Evolutionary conservation across 352 stramenopile species (phyloP).

Genomic region (Globisporangium alternatum): DNA sequence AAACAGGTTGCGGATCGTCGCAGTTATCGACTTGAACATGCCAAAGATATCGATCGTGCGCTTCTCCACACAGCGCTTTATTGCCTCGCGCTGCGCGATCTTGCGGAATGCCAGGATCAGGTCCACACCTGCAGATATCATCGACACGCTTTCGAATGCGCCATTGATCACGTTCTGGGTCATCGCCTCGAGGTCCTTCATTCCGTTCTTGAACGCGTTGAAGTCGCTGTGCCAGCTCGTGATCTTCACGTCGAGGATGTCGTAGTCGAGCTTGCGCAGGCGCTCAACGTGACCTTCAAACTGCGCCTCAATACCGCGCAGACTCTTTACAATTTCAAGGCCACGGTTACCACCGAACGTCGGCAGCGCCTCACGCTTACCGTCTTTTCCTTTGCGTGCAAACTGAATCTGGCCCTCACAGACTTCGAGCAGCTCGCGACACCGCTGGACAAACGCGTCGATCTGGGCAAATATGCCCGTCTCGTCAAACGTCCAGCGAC

Average conservation of each 20-base stretch:
- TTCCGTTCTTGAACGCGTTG: conserved; percentile 93
- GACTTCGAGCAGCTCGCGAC: conserved; percentile 92
- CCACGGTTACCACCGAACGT: conserved; percentile 92
- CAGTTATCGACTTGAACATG: conserved; percentile 84
- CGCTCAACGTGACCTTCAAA: conserved; percentile 91
- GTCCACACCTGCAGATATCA: conserved; percentile 85
- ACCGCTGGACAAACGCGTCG: conserved; percentile 95
- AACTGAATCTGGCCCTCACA: conserved; percentile 96
- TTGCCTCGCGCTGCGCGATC: conserved; percentile 90
- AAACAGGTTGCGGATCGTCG: conserved; percentile 86
- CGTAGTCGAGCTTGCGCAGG: conserved; percentile 89
- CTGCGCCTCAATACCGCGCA: conserved; percentile 90
- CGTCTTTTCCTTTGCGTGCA: conserved; percentile 76
- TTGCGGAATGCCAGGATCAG: conserved; percentile 92
- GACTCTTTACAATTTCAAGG: conserved; percentile 90
- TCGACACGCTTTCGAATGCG: conserved; percentile 91
- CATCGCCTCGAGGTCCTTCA: conserved; percentile 96
- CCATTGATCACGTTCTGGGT: conserved; percentile 95
- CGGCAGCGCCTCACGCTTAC: conserved; percentile 65
- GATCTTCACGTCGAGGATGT: conserved; percentile 94
- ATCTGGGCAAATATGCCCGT: conserved; percentile 95
- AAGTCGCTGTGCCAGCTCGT: conserved; percentile 95
- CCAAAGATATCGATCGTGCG: conserved; percentile 90
- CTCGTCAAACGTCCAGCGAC: conserved; percentile 92
- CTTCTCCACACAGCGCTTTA: conserved; percentile 94